Evolutionary conservation across 192 early-diverging fungal species (phyloP).

Genomic region (Backusella australiensis): DNA sequence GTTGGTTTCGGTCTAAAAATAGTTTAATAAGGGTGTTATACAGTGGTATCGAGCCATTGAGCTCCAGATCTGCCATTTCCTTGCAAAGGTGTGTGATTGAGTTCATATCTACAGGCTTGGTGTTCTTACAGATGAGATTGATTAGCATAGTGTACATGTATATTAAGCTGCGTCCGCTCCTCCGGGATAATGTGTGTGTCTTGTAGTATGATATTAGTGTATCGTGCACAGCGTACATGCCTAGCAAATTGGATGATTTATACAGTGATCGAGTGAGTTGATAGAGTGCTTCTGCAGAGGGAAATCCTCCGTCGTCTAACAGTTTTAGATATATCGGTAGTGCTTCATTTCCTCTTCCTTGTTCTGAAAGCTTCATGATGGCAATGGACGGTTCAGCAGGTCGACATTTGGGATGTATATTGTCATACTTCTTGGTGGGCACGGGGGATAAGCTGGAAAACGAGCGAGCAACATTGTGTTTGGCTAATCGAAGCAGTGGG

Average conservation of each 20-base stretch:
- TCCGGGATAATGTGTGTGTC: neutral
- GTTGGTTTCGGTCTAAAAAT: neutral
- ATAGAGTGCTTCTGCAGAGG: constrained; percentile 16
- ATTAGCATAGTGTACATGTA: constrained; percentile 23
- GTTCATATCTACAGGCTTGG: constrained; percentile 4
- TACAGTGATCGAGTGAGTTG: constrained; percentile 2
- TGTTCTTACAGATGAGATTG: constrained; percentile 9
- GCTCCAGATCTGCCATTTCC: neutral
- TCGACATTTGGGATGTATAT: neutral
- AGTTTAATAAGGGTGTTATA: constrained; percentile 13
- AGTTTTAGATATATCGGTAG: neutral
- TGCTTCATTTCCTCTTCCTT: constrained; percentile 10
- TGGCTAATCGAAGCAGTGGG: neutral
- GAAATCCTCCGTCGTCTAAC: constrained; percentile 7
- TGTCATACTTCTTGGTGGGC: neutral
- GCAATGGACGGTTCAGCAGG: constrained; percentile 11
- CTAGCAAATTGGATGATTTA: neutral
- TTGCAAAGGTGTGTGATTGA: constrained; percentile 8
- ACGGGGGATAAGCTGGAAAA: neutral
- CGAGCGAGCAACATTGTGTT: neutral
- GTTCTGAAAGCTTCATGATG: neutral
- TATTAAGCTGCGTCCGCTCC: neutral
- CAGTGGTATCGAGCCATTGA: neutral
- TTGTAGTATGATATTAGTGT: constrained; percentile 3
- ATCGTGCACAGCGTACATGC: constrained; percentile 14